These are phyloP conservation scores for Allium fistulosum DNA, from an alignment of 106 monocot genomes.

Conservation along the genomic window DNA sequence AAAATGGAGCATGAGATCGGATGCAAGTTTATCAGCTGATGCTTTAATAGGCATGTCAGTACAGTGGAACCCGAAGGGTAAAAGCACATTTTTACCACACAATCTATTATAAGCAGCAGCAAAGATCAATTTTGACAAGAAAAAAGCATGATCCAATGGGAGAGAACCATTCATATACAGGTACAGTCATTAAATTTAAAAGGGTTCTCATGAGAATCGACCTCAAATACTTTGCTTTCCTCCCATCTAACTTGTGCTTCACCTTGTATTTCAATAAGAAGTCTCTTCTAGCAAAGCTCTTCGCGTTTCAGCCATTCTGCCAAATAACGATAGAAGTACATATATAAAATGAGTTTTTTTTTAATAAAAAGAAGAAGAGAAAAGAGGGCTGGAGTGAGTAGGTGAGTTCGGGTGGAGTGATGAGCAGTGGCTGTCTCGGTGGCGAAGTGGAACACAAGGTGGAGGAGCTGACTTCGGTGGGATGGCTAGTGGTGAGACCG, in stretches of 20 bases:
- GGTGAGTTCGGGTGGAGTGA: too few species aligned
- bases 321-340: not conserved
- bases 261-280: conserved; percentile 53
- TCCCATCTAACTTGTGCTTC: conserved; percentile 67
- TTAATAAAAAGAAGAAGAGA: too few species aligned
- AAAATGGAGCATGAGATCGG: too few species aligned
- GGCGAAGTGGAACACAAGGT: too few species aligned
- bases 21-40: conserved; percentile 80
- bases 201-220: conserved; percentile 24
- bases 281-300: conserved; percentile 75
- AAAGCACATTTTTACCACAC: conserved; percentile 68
- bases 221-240: conserved; percentile 48
- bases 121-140: conserved; percentile 75
- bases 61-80: conserved; percentile 94
- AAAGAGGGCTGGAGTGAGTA: too few species aligned
- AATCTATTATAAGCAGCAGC: conserved; percentile 65
- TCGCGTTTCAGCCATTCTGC: conserved; percentile 30
- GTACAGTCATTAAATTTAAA: conserved; percentile 60
- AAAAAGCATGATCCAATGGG: conserved; percentile 80
- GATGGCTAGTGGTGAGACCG: too few species aligned
- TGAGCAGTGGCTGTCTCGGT: too few species aligned
- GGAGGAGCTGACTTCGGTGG: too few species aligned
- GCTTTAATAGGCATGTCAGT: conserved; percentile 98
- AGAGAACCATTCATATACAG: conserved; percentile 90
- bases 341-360: not conserved